phyloP scores from a whole-genome alignment of 2,329 filamentous ascomycete species.

The Nemania diffusa region DNA sequence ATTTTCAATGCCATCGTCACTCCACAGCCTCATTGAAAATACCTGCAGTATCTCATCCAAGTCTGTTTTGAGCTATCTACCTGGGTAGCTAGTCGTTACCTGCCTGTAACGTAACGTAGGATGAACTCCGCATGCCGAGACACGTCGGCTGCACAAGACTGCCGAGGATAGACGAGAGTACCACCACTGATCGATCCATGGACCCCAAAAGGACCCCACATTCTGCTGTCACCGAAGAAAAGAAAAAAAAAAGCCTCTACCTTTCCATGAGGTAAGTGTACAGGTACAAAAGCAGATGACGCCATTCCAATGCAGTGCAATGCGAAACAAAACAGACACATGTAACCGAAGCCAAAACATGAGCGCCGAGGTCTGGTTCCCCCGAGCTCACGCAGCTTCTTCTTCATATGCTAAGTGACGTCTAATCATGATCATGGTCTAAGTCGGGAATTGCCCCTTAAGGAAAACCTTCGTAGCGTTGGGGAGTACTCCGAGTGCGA shows the following conservation, averaged over 20 bases:
- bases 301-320: constrained; percentile 28
- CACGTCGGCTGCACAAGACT: neutral
- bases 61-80: constrained; percentile 17
- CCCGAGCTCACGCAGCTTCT: neutral
- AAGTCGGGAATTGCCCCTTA: constrained; percentile 5
- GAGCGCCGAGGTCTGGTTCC: neutral
- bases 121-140: neutral
- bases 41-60: constrained; percentile 7
- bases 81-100: constrained; percentile 2
- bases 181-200: neutral
- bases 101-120: neutral
- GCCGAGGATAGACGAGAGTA: neutral
- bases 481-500: neutral
- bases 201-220: neutral
- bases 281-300: constrained; percentile 5
- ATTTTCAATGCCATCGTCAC: neutral
- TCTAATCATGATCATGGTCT: constrained; percentile 35
- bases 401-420: constrained; percentile 22
- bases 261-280: neutral
- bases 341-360: constrained; percentile 5
- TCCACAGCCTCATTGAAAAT: neutral
- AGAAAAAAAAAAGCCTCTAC: neutral
- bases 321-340: constrained; percentile 11
- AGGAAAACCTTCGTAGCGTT: neutral
- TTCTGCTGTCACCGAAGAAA: neutral